Base-by-base conservation (phyloP, 108 stramenopile genomes). In the Stephanodiscus triporus region DNA sequence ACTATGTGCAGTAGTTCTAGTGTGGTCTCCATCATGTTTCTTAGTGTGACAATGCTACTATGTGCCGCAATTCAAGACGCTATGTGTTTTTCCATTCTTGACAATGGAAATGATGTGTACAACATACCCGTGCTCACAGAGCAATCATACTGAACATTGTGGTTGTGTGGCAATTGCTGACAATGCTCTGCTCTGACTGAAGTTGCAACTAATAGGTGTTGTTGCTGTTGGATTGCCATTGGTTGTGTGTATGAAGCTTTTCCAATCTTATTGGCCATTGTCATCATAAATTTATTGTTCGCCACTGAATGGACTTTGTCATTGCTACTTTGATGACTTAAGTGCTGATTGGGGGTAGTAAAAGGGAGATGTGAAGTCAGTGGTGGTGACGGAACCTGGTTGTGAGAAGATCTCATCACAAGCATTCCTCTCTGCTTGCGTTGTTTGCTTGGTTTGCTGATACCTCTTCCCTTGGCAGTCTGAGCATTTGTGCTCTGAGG, bases 401-500 rank as follows among this genome's bases (percentile, higher is more conserved):
- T 66, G 32, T 34, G 30, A 34, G 26, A 50, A 16, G 34, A 34
- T 51, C 50, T 7, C 68, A 55, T 69, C 17, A 70, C 70, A n/a
- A 70, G 57, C 40, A 58, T 48, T 7, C 59, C 70, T 47, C 62
- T 72, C 48, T 50, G 24, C 70, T 72, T 72, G 60, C 59, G 70
- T 23, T 72, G 70, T 4, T 72, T 72, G 32, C 68, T 54, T 36
- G 68, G 26, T 32, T 59, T 27, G 17, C 2, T 17, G 30, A 11
- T 59, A 3, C 4, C 16, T 13, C 2, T 56, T 37, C 6, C 20
- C 27, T 27, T 17, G 45, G 42, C 34, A 50, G 23, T 22, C 20
- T n/a, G 13, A 24, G 2, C 23, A 50, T n/a, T 29, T 19, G 51
- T 70, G 38, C 43, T 59, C 9, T 14, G 43, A 45, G 11, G 43